Conservation (phyloP, 345 rosid species). For the Nasturtium officinale region DNA sequence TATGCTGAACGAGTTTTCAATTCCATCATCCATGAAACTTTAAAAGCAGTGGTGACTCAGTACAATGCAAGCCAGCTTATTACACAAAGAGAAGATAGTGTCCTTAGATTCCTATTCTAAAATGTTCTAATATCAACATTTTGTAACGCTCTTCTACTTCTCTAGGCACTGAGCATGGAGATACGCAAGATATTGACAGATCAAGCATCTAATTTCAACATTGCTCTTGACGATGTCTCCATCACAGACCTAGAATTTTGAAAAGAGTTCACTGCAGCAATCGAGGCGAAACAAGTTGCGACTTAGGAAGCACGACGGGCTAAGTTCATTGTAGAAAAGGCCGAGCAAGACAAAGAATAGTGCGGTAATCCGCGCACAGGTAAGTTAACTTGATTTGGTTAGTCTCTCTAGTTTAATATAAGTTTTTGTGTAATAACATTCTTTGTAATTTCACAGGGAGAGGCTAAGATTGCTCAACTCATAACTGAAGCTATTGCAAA, state of each 20-base stretch:
- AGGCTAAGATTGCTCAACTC: slow-evolving; percentile 83
- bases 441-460: slow-evolving; percentile 58
- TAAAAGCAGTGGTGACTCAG: slow-evolving; percentile 86
- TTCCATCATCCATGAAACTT: slow-evolving; percentile 79
- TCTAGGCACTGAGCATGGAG: slow-evolving; percentile 54
- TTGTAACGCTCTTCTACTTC: neutral
- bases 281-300: slow-evolving; percentile 86
- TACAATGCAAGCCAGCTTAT: slow-evolving; percentile 95
- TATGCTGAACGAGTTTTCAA: slow-evolving; percentile 73
- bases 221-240: slow-evolving; percentile 72
- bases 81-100: slow-evolving; percentile 66
- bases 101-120: neutral
- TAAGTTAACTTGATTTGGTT: slow-evolving; percentile 11
- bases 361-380: slow-evolving; percentile 85
- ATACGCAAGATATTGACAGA: slow-evolving; percentile 75
- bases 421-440: neutral
- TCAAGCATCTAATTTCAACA: slow-evolving; percentile 62
- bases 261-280: slow-evolving; percentile 80
- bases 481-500: slow-evolving; percentile 81
- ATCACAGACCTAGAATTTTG: slow-evolving; percentile 74
- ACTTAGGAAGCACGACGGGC: slow-evolving; percentile 92
- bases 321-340: slow-evolving; percentile 80
- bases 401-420: neutral
- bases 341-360: slow-evolving; percentile 91
- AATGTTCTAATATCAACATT: neutral